Evolutionary conservation across 345 rosid genomes (phyloP), one percentile per base, ranked within the genome.

Genomic region (Lenwebbia sp.): DNA sequence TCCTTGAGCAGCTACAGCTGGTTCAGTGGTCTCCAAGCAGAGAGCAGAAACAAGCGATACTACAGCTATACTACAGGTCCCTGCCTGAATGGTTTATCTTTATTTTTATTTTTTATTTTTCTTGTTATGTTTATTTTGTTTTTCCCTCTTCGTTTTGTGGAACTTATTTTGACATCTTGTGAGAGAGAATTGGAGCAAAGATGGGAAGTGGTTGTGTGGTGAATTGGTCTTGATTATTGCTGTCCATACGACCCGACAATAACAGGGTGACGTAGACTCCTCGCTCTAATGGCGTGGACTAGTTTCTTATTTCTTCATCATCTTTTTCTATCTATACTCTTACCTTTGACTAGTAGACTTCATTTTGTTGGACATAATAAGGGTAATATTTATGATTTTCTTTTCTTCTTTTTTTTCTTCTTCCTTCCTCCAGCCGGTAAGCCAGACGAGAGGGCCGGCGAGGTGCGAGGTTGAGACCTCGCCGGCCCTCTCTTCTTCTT

Each of bases 371-470:
- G 13, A 0, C 78, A 70, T 30, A 15, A 30, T 62, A 3, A 40
- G 12, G 41, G 12, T 1, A n/a, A 60, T 12, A 50, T 3, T 2
- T 12, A 37, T 47, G 0, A 0, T 49, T 49, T 49, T 49, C 0
- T 10, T 2, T 11, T 50, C 3, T 2, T 44, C 7, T 44, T 44
- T 44, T 44, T 5, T 5, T 44, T 50, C 52, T 10, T 49, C 50
- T 50, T 50, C 52, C 52, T 0, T 50, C 13, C 52, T 49, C 50
- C 1, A 6, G 47, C 6, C 6, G 47, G 5, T 44, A 1, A 7
- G 7, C 47, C 47, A 44, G 1, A 44, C 7, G 47, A 44, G 6
- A 6, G 47, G 41, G 41, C 5, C 5, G 50, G 50, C 10, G 50
- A 47, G 50, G 50, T n/a, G 11, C 2, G 12, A 47, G 50, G 50